A percentile compares a stretch with the other conserved stretches of the same genome.
These are phyloP conservation scores for Biscogniauxia marginata DNA, from an alignment of 2,329 filamentous ascomycete species.

Conservation along the genomic window DNA sequence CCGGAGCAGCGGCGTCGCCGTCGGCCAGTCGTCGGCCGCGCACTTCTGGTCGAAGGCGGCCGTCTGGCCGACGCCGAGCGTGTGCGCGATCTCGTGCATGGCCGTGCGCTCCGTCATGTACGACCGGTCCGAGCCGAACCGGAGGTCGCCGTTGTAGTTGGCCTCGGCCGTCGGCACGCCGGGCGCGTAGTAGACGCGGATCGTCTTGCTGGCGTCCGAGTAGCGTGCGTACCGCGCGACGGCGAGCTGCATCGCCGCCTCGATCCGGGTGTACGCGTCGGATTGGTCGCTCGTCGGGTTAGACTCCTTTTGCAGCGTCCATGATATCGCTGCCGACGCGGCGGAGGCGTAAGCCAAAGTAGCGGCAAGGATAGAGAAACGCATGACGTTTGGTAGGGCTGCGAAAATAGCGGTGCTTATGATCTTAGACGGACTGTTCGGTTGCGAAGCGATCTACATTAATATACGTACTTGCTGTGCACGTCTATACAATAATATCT, in stretches of 20 bases:
- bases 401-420: background rate
- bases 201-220: constrained; percentile 36
- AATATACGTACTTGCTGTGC: background rate
- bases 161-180: constrained; percentile 46
- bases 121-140: constrained; percentile 43
- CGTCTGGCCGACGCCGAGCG: constrained; percentile 47
- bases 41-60: constrained; percentile 39
- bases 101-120: constrained; percentile 45
- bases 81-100: constrained; percentile 46
- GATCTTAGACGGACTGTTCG: too few species aligned
- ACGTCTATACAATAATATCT: background rate
- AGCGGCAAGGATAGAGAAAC: constrained; percentile 30
- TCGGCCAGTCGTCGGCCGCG: constrained; percentile 41
- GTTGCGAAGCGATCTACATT: background rate
- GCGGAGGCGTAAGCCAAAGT: constrained; percentile 31
- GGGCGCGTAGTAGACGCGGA: constrained; percentile 42
- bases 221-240: constrained; percentile 39
- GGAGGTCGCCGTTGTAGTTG: constrained; percentile 45
- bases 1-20: constrained; percentile 38
- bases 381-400: constrained; percentile 33
- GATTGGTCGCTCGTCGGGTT: constrained; percentile 42
- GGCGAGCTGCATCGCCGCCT: constrained; percentile 40
- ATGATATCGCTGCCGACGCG: constrained; percentile 39
- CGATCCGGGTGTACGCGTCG: constrained; percentile 45
- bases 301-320: constrained; percentile 35